Base-by-base conservation (phyloP, 192 early-diverging fungal genomes). In the Geranomyces variabilis region DNA sequence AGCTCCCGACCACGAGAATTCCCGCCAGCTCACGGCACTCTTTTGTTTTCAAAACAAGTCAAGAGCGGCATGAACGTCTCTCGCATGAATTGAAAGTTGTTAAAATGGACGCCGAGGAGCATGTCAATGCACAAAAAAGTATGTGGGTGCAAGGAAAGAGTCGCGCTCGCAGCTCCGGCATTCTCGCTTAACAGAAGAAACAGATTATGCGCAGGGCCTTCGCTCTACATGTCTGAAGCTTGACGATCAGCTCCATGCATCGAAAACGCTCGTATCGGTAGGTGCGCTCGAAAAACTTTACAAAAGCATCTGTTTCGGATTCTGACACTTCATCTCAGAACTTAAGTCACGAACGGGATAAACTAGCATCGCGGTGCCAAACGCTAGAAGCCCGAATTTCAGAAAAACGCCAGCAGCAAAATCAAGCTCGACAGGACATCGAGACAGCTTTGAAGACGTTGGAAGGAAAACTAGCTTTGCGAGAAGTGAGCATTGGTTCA, bases 201-300 rank as follows among this genome's bases (percentile, higher is more conserved):
- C n/a, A 71, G 70, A 55, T 43, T 79, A 79, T 55, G 70, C 68
- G 12, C 72, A 74, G 44, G 73, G 63, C 28, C 12, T 79, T 19
- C 73, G 67, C 21, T 34, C 51, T 6, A 75, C 63, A 41, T 75
- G 72, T 33, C 47, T 79, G n/a, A 64, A 75, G 29, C 58, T 79
- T 3, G 78, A 79, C 29, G 63, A 79, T 31, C 64, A 66, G 29
- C 45, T 79, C n/a, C 48, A 71, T 21, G 47, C 49, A 6, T 68
- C 78, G 34, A 75, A 75, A 59, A 70, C 72, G 10, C 56, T 65
- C 12, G 36, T 75, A 21, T 34, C 53, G 53, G 77, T 78, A 36
- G 22, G 57, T 31, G 21, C 19, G 0, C 19, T 6, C 17, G 28
- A 1, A 47, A 67, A 13, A 49, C 12, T 9, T 15, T 22, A 19